Evolutionary conservation across 768 basidiomycete genomes (phyloP).

Genomic region (Lepiota subincarnata): DNA sequence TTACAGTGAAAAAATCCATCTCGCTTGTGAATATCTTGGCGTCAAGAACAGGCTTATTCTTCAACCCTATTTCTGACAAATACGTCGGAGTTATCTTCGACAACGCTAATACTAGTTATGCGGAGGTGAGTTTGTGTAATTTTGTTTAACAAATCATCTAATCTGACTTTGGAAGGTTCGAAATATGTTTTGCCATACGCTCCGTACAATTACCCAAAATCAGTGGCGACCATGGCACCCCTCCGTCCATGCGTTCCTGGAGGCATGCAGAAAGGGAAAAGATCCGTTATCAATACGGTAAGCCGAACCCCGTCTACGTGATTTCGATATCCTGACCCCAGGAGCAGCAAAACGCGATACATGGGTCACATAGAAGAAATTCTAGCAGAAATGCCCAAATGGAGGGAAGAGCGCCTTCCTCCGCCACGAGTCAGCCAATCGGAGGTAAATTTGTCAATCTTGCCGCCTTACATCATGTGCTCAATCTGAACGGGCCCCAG

Average conservation of each 20-base stretch:
- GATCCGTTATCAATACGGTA: constrained; percentile 68
- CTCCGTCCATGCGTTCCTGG: constrained; percentile 48
- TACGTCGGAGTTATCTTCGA: constrained; percentile 69
- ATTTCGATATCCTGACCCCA: constrained; percentile 2
- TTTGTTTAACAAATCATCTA: constrained; percentile 2
- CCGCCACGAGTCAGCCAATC: constrained; percentile 87
- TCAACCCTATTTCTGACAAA: constrained; percentile 61
- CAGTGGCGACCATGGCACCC: constrained; percentile 70
- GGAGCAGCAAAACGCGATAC: constrained; percentile 49
- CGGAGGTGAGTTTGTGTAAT: constrained; percentile 52
- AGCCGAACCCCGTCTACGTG: constrained; percentile 3
- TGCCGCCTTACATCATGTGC: neutral
- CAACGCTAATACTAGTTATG: constrained; percentile 78
- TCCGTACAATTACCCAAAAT: constrained; percentile 52
- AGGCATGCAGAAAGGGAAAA: constrained; percentile 42
- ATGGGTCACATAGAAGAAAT: constrained; percentile 54
- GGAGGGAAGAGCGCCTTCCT: constrained; percentile 74
- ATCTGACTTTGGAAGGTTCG: constrained; percentile 48
- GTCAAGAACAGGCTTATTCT: constrained; percentile 61
- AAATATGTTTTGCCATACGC: constrained; percentile 59
- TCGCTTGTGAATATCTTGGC: constrained; percentile 63
- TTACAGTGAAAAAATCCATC: constrained; percentile 72
- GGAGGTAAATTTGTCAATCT: constrained; percentile 35
- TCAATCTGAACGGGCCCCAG: constrained; percentile 25
- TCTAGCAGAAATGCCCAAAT: constrained; percentile 53